Conservation (phyloP, 139 green algal genomes). For the Coelastrella sp. region DNA sequence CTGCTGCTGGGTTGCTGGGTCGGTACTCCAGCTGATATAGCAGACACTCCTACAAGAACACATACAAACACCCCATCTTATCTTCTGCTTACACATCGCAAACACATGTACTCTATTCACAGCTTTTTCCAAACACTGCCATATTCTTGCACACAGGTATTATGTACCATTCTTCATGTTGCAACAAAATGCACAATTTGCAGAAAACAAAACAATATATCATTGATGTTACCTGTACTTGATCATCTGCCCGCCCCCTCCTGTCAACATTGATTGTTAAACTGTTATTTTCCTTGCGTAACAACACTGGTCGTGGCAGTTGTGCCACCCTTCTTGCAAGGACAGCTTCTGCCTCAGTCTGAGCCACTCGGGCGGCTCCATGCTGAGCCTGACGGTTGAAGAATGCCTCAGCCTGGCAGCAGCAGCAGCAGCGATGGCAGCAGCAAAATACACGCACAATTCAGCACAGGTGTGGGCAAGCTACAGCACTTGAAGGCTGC, state of each 20-base stretch:
- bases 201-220: not conserved
- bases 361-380: not conserved
- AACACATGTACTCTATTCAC: too few species aligned
- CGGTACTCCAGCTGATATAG: conserved; percentile 27
- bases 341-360: not conserved
- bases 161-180: too few species aligned
- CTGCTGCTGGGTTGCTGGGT: conserved; percentile 7
- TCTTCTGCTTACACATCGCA: too few species aligned
- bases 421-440: conserved; percentile 1
- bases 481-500: too few species aligned
- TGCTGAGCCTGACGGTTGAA: not conserved
- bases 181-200: too few species aligned
- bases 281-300: not conserved
- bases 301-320: not conserved
- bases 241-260: not conserved
- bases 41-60: not conserved
- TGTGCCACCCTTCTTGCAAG: not conserved
- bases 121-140: too few species aligned
- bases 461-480: too few species aligned
- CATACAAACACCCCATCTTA: too few species aligned
- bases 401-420: conserved; percentile 15
- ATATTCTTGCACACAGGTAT: too few species aligned
- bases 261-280: conserved; percentile 14
- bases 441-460: too few species aligned
- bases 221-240: not conserved